Evolutionary conservation across 768 basidiomycete genomes (phyloP).

Genomic region (Suillus weaverae): DNA sequence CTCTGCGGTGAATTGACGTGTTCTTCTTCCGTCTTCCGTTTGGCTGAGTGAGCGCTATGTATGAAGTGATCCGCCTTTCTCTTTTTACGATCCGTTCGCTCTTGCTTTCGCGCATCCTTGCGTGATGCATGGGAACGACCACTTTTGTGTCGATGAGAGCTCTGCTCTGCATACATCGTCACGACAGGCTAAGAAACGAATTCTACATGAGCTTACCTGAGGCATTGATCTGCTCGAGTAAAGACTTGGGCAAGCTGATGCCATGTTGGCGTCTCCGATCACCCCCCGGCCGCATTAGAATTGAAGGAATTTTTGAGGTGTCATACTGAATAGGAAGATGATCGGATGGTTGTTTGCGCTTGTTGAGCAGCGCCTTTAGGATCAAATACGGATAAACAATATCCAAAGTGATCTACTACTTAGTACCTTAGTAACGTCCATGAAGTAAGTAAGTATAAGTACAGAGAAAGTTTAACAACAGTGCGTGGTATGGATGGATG

Average conservation of each 20-base stretch:
- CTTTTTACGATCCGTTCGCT: slow-evolving; percentile 57
- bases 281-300: slow-evolving; percentile 14
- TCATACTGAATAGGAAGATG: neutral
- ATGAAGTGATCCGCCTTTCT: slow-evolving; percentile 62
- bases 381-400: slow-evolving; percentile 12
- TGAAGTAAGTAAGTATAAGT: slow-evolving; percentile 17
- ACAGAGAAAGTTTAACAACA: slow-evolving; percentile 17
- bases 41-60: slow-evolving; percentile 24
- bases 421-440: slow-evolving; percentile 9
- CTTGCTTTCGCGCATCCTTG: slow-evolving; percentile 66
- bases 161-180: slow-evolving; percentile 8
- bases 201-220: slow-evolving; percentile 12
- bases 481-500: neutral
- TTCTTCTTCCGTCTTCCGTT: slow-evolving; percentile 44
- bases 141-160: slow-evolving; percentile 8
- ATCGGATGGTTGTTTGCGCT: neutral
- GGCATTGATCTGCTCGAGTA: slow-evolving; percentile 26
- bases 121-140: slow-evolving; percentile 37
- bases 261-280: slow-evolving; percentile 16
- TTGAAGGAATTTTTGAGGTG: neutral
- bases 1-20: slow-evolving; percentile 43
- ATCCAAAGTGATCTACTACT: neutral
- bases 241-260: slow-evolving; percentile 27
- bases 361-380: neutral
- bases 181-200: neutral